These are phyloP conservation scores for Candida silvatica DNA, from an alignment of 805 yeast genomes.

Conservation along the genomic window DNA sequence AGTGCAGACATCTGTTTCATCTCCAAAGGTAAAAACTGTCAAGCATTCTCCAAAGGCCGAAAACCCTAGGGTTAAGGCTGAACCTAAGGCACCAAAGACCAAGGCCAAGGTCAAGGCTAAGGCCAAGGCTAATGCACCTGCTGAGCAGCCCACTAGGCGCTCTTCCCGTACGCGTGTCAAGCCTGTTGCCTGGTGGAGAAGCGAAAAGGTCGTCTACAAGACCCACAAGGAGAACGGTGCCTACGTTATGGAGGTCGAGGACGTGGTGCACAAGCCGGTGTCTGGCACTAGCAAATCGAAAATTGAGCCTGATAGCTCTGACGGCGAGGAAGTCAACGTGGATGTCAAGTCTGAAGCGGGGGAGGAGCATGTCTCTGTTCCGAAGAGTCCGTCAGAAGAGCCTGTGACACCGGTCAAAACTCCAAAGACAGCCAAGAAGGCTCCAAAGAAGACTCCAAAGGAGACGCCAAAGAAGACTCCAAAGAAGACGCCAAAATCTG, in stretches of 20 bases:
- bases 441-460: neutral
- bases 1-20: too few relatives aligned
- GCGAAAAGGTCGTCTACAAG: conserved; percentile 62
- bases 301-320: too few relatives aligned
- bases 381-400: neutral
- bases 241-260: conserved; percentile 48
- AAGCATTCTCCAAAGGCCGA: neutral
- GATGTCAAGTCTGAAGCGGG: too few relatives aligned
- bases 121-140: conserved; percentile 6
- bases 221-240: conserved; percentile 34
- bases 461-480: neutral
- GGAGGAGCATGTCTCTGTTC: too few relatives aligned
- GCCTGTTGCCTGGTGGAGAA: conserved; percentile 80
- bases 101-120: conserved; percentile 1
- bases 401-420: neutral
- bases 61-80: neutral
- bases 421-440: neutral
- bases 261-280: conserved; percentile 44
- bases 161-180: conserved; percentile 59
- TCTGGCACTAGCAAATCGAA: neutral
- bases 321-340: too few relatives aligned
- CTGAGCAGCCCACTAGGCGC: conserved; percentile 37
- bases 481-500: neutral
- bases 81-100: neutral
- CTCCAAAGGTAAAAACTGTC: neutral